Evolutionary conservation across 139 green algal species (phyloP), one percentile per base, ranked within the genome.

Genomic region (Edaphochlamys debaryana): DNA sequence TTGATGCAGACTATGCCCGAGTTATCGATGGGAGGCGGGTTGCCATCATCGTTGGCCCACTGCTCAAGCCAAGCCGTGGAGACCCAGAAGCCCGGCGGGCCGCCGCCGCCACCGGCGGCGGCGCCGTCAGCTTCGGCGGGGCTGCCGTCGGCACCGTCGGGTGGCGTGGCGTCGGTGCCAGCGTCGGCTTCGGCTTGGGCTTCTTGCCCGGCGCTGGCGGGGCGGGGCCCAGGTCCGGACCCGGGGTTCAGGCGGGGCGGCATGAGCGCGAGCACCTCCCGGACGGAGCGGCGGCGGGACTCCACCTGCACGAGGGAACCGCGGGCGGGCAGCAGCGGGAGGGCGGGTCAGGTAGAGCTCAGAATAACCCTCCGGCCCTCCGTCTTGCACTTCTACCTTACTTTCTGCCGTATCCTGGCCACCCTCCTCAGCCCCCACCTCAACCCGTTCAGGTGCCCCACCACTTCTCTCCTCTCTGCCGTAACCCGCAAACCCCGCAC

Each of bases 1-100:
- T 94, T 92, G 2, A 22, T 38, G 80, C 94, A 96, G 56, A 91
- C 69, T 71, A 96, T 87, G 22, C 69, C 34, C 1, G 58, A 41
- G 67, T 92, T 93, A 67, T 95, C 86, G 3, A 96, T 72, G 20
- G 86, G 85, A 17, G 66, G 78, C 4, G 82, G 67, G 29, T 25
- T 9, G 0, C 38, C 77, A 27, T 85, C 58, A 15, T 67, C 72
- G 52, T 81, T 87, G 22, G 80, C 80, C 89, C 89, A 92, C 6
- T 25, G 36, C 71, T 90, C 86, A 37, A 92, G 84, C 89, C 89
- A 92, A 13, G 74, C 23, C 11, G 40, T 50, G 5, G 68, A 25
- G 8, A 90, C 48, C 73, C 88, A 87, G 73, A 38, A 69, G 34
- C 76, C 70, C 15, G n/a, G 23, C 23, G 50, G 23, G 13, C 37